Conservation (phyloP, 148 eudicot genomes). For the Simmondsia chinensis region DNA sequence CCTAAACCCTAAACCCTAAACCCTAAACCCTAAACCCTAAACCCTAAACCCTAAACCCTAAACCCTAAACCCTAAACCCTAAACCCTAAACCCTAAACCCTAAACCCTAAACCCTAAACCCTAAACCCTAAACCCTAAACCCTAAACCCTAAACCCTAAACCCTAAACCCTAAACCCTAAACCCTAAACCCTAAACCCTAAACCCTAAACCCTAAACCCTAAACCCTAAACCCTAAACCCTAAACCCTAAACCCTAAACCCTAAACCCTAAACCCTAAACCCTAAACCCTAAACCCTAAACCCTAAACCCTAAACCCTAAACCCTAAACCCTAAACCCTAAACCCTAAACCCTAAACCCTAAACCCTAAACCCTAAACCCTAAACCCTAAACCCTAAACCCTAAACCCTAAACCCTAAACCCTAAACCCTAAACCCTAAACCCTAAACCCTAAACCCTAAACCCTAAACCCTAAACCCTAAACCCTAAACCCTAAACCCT, state of each 20-base stretch:
- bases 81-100: neutral
- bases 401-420: neutral
- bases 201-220: slow-evolving; percentile 7
- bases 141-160: too few relatives aligned
- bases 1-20: slow-evolving; percentile 1
- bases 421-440: slow-evolving; percentile 2
- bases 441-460: slow-evolving; percentile 10
- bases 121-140: neutral
- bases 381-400: slow-evolving; percentile 6
- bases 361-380: slow-evolving; percentile 6
- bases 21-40: slow-evolving; percentile 2
- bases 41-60: slow-evolving; percentile 1
- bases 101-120: neutral
- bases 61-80: slow-evolving; percentile 3
- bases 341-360: neutral
- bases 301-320: neutral
- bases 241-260: neutral
- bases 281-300: neutral
- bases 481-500: slow-evolving; percentile 6
- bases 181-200: slow-evolving; percentile 9
- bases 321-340: too few relatives aligned
- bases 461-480: slow-evolving; percentile 4
- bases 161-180: too few relatives aligned
- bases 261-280: neutral
- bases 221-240: slow-evolving; percentile 1